Base-by-base conservation (phyloP, 2,329 filamentous ascomycete genomes). In the Nigrograna mackinnonii region DNA sequence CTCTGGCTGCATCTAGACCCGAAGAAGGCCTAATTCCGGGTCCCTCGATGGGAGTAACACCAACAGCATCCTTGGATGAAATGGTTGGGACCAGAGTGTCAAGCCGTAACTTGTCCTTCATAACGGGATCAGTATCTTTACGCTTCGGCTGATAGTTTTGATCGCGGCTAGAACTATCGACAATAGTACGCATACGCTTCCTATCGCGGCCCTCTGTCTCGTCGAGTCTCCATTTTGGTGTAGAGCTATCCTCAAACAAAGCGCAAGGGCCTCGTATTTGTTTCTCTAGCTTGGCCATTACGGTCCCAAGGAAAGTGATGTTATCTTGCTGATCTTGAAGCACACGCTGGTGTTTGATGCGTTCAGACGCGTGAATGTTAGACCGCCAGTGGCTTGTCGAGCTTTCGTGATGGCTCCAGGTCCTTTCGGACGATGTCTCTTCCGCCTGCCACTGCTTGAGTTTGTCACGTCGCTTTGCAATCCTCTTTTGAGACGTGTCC, bases 311-410 rank as follows among this genome's bases (percentile, higher is more conserved):
- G 62, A 90, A 96, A 1, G 80, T 78, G 44, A 89, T 79, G 58
- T 91, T 92, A 62, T 99, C 94, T 56, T 96, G 91, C 58, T 96
- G 89, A 58, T 99, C 95, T 67, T 99, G 94, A 40, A 91, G 72
- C 13, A 89, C 79, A 48, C 94, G 80, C 64, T 97, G 92, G 52
- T 95, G 86, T 64, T 96, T 97, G 61, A 92, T 82, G 52, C 94
- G 86, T 64, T 99, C 94, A 0, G 92, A 90, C 36, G 87, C 85
- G 66, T 92, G 94, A 30, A 99, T 96, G 57, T 96, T 97, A 56
- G 91, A 90, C 74, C 92, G 87, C 94, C 92, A 99, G 45, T 92
- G 86, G 30, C 83, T 86, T 42, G 94, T 92, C 1, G 89, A 87
- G 52, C 88, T 84, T 57, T 96, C 89, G 59, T 97, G 92, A n/a